Base-by-base conservation (phyloP, 1,284 basidiomycete genomes). In the Leucoagaricus sp. region DNA sequence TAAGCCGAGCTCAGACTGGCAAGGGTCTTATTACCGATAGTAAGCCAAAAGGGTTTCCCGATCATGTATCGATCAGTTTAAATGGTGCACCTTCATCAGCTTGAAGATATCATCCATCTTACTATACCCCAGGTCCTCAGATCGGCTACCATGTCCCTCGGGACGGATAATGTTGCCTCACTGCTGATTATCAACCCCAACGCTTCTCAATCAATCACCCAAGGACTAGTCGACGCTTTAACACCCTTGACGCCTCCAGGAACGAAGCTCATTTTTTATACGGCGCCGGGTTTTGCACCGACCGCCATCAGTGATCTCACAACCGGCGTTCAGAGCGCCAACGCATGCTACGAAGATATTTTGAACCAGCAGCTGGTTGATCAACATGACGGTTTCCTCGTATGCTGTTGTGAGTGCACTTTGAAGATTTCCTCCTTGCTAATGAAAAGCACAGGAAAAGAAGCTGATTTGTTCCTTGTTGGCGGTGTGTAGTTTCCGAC, bases 161-260 rank as follows among this genome's bases (percentile, higher is more conserved):
- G 12, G 19, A 38, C 10, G 12, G 26, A 26, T 17, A 9, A 26
- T 25, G 28, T 25, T 19, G 54, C 63, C 38, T 60, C 58, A 26
- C 59, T 72, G 21, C 67, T 75, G 17, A 61, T 73, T 13, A 72
- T 74, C 62, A 74, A 74, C 60, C 72, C 72, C 41, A 74, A 74
- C 55, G 71, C 70, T 15, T 69, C 72, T 2, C 36, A 60, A 36
- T 69, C 70, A 3, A 65, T 75, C 31, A 73, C 73, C 15, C 55
- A 65, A 17, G 72, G 71, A 19, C 64, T 73, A 10, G 28, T 57
- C 48, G 56, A 62, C 40, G 58, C 58, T 4, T 62, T 73, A 17
- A 23, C 28, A 9, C 49, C 63, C 1, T 46, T 60, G n/a, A 45
- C 65, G 21, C 71, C 72, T 13, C 71, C 67, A 26, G 64, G 63